Conservation (phyloP, 2,329 filamentous ascomycete species). For the Calonectria pteridis region DNA sequence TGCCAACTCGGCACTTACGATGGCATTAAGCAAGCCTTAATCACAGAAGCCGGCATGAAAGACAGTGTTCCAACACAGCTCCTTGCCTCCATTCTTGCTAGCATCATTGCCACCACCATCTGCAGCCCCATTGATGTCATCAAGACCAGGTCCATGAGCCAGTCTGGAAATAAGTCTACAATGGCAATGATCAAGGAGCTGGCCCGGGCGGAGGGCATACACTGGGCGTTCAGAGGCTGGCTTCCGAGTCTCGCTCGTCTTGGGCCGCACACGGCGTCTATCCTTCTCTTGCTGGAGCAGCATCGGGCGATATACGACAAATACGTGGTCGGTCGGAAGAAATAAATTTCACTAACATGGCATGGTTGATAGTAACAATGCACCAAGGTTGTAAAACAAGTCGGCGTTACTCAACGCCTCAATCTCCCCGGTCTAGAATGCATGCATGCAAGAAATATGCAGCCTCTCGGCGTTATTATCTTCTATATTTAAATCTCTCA, state of each 20-base stretch:
- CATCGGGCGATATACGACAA: constrained; percentile 20
- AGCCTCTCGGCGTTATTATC: constrained; percentile 8
- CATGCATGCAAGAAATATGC: not conserved
- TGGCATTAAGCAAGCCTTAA: constrained; percentile 22
- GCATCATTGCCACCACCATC: constrained; percentile 30
- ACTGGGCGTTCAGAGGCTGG: constrained; percentile 31
- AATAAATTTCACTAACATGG: not conserved
- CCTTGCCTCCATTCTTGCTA: constrained; percentile 21
- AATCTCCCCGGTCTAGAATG: not conserved
- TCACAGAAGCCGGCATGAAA: constrained; percentile 1
- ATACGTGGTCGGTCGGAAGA: not conserved
- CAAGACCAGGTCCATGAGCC: constrained; percentile 26
- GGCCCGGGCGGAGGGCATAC: constrained; percentile 21
- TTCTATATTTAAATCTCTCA: not conserved
- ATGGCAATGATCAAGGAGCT: constrained; percentile 12
- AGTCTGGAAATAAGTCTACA: constrained; percentile 1
- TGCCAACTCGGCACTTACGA: constrained; percentile 29
- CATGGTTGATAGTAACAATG: not conserved
- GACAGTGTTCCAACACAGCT: constrained; percentile 22
- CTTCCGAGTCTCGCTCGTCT: constrained; percentile 27
- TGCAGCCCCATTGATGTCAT: constrained; percentile 31
- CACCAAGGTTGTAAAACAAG: not conserved
- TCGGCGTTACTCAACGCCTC: not conserved
- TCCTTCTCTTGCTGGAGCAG: constrained; percentile 26
- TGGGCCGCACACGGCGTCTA: constrained; percentile 26